A percentile compares a stretch with the other conserved stretches of the same genome.
These are phyloP conservation scores for Cetraspora pellucida DNA, from an alignment of 192 early-diverging fungal species.

Conservation along the genomic window DNA sequence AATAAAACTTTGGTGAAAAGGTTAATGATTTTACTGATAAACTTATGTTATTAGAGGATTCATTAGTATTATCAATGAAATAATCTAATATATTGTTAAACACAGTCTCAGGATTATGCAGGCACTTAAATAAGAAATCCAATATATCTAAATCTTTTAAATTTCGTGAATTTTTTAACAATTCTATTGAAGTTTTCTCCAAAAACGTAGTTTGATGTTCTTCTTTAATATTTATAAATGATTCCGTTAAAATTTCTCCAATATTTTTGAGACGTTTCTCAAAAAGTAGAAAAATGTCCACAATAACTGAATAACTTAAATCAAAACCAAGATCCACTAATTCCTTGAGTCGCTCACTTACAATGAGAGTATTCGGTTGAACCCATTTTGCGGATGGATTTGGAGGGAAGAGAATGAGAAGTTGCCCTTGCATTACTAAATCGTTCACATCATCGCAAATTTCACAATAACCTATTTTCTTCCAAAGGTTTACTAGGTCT, in stretches of 20 bases:
- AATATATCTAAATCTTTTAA: too few species aligned
- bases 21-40: too few species aligned
- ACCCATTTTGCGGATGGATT: not conserved
- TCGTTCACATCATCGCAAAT: conserved; percentile 29
- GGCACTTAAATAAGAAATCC: too few species aligned
- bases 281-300: conserved; percentile 3
- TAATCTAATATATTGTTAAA: too few species aligned
- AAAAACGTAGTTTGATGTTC: too few species aligned
- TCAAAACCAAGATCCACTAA: not conserved
- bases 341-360: not conserved
- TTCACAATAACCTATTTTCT: not conserved
- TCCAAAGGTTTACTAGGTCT: not conserved
- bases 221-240: not conserved
- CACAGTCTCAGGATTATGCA: too few species aligned
- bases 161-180: too few species aligned
- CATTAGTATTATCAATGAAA: too few species aligned
- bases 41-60: too few species aligned
- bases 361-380: not conserved
- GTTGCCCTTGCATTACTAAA: conserved; percentile 19
- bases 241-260: not conserved
- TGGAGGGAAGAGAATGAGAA: conserved; percentile 12
- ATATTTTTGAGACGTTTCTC: not conserved
- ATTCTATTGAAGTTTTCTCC: too few species aligned
- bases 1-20: too few species aligned
- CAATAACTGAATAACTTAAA: conserved; percentile 1